These are phyloP conservation scores for Podaxis sp. DNA, from an alignment of 768 basidiomycete genomes.

Conservation along the genomic window DNA sequence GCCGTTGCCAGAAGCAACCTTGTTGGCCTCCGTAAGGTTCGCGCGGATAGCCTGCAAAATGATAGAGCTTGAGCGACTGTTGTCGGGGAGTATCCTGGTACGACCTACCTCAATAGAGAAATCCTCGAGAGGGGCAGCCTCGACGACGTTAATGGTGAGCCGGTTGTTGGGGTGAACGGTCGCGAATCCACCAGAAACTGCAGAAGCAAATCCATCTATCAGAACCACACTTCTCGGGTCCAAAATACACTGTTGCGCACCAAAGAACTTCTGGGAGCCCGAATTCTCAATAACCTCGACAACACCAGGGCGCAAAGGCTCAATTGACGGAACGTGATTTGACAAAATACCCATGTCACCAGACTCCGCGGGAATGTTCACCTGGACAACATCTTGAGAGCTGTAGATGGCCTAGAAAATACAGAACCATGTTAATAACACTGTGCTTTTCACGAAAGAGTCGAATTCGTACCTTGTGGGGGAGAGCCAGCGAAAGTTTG, in stretches of 20 bases:
- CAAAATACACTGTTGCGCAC: conserved; percentile 52
- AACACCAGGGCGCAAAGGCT: conserved; percentile 91
- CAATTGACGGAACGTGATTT: conserved; percentile 98
- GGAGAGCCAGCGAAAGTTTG: conserved; percentile 89
- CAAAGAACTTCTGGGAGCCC: conserved; percentile 93
- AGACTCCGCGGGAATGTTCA: conserved; percentile 89
- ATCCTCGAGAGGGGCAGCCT: conserved; percentile 88
- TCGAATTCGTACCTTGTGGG: conserved; percentile 77
- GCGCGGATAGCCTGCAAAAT: conserved; percentile 78
- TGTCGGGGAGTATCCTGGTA: background rate
- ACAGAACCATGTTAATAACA: background rate
- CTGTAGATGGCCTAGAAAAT: conserved; percentile 78
- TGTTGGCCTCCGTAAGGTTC: conserved; percentile 86
- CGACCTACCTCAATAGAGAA: conserved; percentile 84
- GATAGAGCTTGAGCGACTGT: background rate
- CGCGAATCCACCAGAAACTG: conserved; percentile 96
- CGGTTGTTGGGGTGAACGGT: conserved; percentile 97
- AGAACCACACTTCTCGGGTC: background rate
- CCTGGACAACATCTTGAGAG: conserved; percentile 90
- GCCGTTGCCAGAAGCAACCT: conserved; percentile 77
- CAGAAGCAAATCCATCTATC: background rate
- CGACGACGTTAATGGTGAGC: conserved; percentile 94
- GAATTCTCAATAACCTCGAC: conserved; percentile 90
- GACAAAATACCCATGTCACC: conserved; percentile 99
- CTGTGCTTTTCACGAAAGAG: background rate